These are phyloP conservation scores for Dalbergia cultrata DNA, from an alignment of 306 rosid genomes.

Conservation along the genomic window DNA sequence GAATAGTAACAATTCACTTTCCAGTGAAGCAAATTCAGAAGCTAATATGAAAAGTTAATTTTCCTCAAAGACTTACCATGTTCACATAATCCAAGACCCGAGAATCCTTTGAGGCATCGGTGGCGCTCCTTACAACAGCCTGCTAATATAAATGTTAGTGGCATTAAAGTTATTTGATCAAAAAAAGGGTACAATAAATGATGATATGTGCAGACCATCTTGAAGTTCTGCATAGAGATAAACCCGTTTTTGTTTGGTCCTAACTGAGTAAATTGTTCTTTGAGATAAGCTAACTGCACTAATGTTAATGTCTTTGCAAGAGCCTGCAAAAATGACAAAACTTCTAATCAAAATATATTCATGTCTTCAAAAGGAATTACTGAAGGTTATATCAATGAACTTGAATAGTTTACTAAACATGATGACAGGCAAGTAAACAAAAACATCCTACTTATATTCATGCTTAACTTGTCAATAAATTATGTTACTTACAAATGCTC, in stretches of 20 bases:
- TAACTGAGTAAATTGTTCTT: constrained; percentile 71
- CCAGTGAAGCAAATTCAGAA: constrained; percentile 14
- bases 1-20: constrained; percentile 25
- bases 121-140: constrained; percentile 72
- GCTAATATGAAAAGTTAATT: constrained; percentile 5
- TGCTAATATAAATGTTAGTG: constrained; percentile 52
- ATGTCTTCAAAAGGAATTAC: constrained; percentile 22
- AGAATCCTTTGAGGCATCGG: constrained; percentile 86
- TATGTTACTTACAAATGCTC: constrained; percentile 2
- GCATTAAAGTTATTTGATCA: constrained; percentile 34
- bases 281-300: constrained; percentile 74
- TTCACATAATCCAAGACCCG: constrained; percentile 68
- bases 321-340: constrained; percentile 65
- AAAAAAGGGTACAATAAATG: not conserved
- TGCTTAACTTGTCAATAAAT: constrained; percentile 17
- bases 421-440: constrained; percentile 12
- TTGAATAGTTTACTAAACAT: not conserved
- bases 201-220: constrained; percentile 62
- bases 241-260: constrained; percentile 84
- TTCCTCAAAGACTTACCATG: constrained; percentile 62
- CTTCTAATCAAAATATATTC: not conserved
- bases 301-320: constrained; percentile 82
- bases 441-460: not conserved
- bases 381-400: not conserved
- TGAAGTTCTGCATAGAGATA: constrained; percentile 91